Evolutionary conservation across 192 early-diverging fungal species (phyloP).

Genomic region (Linnemannia schmuckeri): DNA sequence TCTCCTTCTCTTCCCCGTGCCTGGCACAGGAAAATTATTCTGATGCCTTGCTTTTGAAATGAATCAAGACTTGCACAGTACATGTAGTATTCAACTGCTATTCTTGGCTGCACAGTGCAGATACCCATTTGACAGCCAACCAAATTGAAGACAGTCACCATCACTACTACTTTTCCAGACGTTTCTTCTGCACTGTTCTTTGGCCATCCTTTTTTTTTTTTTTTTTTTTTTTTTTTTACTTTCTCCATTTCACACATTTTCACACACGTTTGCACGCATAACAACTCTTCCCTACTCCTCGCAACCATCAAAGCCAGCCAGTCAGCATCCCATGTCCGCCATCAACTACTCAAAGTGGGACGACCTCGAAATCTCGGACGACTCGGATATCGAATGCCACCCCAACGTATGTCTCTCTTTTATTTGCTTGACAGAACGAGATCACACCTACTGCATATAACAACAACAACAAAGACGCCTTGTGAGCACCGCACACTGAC

Average conservation of each 20-base stretch:
- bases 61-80: too few relatives aligned
- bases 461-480: neutral
- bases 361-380: slow-evolving; percentile 94
- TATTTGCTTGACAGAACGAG: neutral
- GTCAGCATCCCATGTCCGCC: slow-evolving; percentile 34
- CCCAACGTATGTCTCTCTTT: slow-evolving; percentile 78
- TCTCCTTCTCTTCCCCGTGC: neutral
- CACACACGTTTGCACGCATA: neutral
- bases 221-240: too few relatives aligned
- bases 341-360: slow-evolving; percentile 98
- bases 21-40: neutral
- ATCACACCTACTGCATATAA: neutral
- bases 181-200: too few relatives aligned
- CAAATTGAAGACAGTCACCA: too few relatives aligned
- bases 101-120: too few relatives aligned
- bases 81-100: too few relatives aligned
- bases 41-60: too few relatives aligned
- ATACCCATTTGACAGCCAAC: too few relatives aligned
- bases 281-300: neutral
- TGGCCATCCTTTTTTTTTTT: too few relatives aligned
- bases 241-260: too few relatives aligned
- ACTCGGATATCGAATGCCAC: slow-evolving; percentile 96
- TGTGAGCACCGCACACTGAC: neutral
- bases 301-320: neutral
- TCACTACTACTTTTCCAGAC: too few relatives aligned